phyloP scores from a whole-genome alignment of 2,329 filamentous ascomycete genomes.

The Stagonosporopsis cucurbitacearum region DNA sequence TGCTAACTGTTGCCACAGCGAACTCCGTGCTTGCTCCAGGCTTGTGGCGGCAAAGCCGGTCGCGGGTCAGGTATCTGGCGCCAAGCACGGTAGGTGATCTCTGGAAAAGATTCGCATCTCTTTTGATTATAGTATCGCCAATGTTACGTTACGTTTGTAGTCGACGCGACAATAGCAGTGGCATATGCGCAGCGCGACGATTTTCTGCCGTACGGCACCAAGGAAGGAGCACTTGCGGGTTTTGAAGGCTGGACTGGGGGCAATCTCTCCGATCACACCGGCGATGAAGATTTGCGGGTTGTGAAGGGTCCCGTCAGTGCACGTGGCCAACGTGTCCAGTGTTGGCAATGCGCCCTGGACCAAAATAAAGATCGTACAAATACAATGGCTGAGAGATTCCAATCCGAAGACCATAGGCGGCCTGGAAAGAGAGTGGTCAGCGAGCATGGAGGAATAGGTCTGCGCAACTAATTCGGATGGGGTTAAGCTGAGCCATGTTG shows the following conservation, averaged over 20 bases:
- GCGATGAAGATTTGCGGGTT: conserved; percentile 5
- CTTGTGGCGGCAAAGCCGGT: conserved; percentile 68
- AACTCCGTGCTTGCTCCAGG: conserved; percentile 71
- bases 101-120: conserved; percentile 62
- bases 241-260: conserved; percentile 77
- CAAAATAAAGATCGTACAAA: no score
- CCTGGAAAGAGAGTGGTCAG: no score
- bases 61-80: conserved; percentile 70
- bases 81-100: conserved; percentile 58
- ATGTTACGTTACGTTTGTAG: conserved; percentile 12
- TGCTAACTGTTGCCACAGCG: conserved; percentile 69
- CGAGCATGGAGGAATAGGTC: conserved; percentile 1
- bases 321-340: conserved; percentile 21
- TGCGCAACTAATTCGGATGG: not conserved
- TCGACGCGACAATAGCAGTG: conserved; percentile 69
- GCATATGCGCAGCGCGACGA: conserved; percentile 67
- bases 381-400: no score
- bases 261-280: conserved; percentile 60
- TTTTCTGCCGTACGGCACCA: conserved; percentile 50
- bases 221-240: conserved; percentile 69
- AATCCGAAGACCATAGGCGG: not conserved
- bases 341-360: conserved; percentile 67
- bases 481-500: not conserved
- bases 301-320: conserved; percentile 6
- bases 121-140: conserved; percentile 48